Percentiles rank a stretch among this genome's conserved stretches.
These are phyloP conservation scores for Metarhizium sp. DNA, from an alignment of 2,329 filamentous ascomycete species.

Conservation along the genomic window DNA sequence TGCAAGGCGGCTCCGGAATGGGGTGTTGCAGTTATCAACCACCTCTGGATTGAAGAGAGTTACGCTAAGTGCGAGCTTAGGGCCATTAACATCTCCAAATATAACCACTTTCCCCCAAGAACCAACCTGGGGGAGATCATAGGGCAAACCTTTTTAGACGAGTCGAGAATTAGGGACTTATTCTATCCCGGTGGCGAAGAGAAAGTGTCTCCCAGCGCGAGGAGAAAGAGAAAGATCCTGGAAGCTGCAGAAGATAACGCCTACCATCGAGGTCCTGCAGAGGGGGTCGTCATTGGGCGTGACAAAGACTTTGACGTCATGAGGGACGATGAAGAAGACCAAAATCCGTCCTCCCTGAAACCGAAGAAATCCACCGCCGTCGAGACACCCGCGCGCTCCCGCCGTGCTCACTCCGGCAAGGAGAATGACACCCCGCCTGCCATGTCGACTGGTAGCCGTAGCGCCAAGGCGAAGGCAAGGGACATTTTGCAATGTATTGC, in stretches of 20 bases:
- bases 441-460: constrained; percentile 62
- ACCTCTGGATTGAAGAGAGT: constrained; percentile 95
- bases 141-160: constrained; percentile 76
- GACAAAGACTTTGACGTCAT: constrained; percentile 33
- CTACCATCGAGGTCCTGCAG: constrained; percentile 34
- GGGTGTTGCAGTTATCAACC: constrained; percentile 84
- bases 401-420: constrained; percentile 52
- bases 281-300: constrained; percentile 35
- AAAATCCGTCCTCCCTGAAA: constrained; percentile 20
- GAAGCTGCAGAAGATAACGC: constrained; percentile 43
- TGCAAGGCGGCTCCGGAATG: constrained; percentile 87
- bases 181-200: constrained; percentile 58
- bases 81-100: constrained; percentile 62
- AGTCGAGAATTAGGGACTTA: constrained; percentile 47
- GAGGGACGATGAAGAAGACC: constrained; percentile 31
- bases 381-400: constrained; percentile 29
- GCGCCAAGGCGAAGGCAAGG: constrained; percentile 80
- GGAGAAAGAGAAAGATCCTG: constrained; percentile 39
- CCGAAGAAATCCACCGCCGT: constrained; percentile 6
- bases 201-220: constrained; percentile 30
- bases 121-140: constrained; percentile 92
- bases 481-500: constrained; percentile 67
- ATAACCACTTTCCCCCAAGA: constrained; percentile 75
- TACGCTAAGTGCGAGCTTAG: constrained; percentile 81
- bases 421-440: constrained; percentile 75